Percentiles rank a stretch among this genome's conserved stretches.
Evolutionary conservation across 495 filamentous ascomycete genomes (phyloP).

Genomic region (Aspergillus hancockii): DNA sequence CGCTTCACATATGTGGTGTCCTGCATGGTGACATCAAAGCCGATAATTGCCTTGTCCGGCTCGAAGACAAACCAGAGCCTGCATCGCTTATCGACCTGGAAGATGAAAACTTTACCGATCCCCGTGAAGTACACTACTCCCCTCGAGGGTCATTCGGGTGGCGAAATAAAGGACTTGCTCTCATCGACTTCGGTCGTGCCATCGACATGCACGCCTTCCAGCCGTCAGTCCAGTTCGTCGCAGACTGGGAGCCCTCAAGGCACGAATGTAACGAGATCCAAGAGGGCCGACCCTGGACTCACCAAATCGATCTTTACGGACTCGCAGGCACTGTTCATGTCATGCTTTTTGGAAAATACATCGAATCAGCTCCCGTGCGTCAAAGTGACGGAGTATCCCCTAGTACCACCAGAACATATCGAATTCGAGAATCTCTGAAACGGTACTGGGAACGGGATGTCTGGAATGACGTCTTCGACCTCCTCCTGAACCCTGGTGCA

Average conservation of each 20-base stretch:
- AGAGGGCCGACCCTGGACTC: slow-evolving; percentile 90
- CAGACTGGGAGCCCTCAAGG: slow-evolving; percentile 84
- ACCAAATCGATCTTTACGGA: slow-evolving; percentile 93
- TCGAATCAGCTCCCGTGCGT: slow-evolving; percentile 70
- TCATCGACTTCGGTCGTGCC: slow-evolving; percentile 94
- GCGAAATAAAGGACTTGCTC: slow-evolving; percentile 72
- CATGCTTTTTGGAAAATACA: slow-evolving; percentile 90
- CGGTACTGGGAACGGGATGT: slow-evolving; percentile 94
- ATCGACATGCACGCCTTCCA: slow-evolving; percentile 90
- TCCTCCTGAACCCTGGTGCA: slow-evolving; percentile 76
- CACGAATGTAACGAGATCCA: slow-evolving; percentile 94
- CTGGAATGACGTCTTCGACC: slow-evolving; percentile 80
- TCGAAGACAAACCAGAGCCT: slow-evolving; percentile 51
- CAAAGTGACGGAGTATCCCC: slow-evolving; percentile 22
- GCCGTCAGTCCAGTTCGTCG: slow-evolving; percentile 80
- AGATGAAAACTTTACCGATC: slow-evolving; percentile 47
- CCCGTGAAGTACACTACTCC: slow-evolving; percentile 57
- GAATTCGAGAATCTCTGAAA: slow-evolving; percentile 76
- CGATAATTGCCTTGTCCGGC: slow-evolving; percentile 90
- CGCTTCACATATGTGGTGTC: slow-evolving; percentile 74
- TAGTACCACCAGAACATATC: slow-evolving; percentile 57
- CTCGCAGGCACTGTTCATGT: slow-evolving; percentile 82
- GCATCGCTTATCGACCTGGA: slow-evolving; percentile 36
- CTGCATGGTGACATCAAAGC: slow-evolving; percentile 94
- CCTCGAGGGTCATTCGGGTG: slow-evolving; percentile 75